Evolutionary conservation across 2,329 filamentous ascomycete genomes (phyloP).

Genomic region (Penicillium decumbens): DNA sequence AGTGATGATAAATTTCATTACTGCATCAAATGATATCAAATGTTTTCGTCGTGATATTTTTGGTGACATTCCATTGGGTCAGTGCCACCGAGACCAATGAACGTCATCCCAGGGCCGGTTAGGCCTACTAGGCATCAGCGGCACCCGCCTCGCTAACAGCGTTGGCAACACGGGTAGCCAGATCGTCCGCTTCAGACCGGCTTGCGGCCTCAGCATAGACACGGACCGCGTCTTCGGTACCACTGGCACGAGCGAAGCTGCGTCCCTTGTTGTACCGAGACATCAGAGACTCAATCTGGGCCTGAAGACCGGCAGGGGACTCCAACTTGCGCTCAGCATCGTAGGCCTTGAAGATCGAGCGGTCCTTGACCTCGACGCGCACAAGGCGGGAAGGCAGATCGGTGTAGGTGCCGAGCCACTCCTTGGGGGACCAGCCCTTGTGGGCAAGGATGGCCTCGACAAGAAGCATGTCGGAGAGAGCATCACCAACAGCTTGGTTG

Average conservation of each 20-base stretch:
- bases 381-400: constrained; percentile 95
- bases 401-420: constrained; percentile 89
- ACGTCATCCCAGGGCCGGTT: neutral
- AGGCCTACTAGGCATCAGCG: constrained; percentile 19
- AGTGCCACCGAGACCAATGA: neutral
- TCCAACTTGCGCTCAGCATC: constrained; percentile 87
- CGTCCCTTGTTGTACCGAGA: constrained; percentile 86
- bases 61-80: neutral
- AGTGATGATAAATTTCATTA: constrained; percentile 20
- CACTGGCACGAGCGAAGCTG: constrained; percentile 85
- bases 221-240: constrained; percentile 91
- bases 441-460: constrained; percentile 95
- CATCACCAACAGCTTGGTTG: constrained; percentile 97
- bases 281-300: constrained; percentile 79
- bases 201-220: constrained; percentile 95
- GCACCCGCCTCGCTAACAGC: constrained; percentile 60
- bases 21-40: constrained; percentile 23
- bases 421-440: constrained; percentile 82
- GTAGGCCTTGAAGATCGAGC: constrained; percentile 83
- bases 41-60: neutral
- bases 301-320: constrained; percentile 72
- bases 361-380: constrained; percentile 81
- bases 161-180: constrained; percentile 75
- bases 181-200: constrained; percentile 81
- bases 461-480: constrained; percentile 89